Percentiles rank a stretch among this genome's conserved stretches.
Evolutionary conservation across 441 rosid species (phyloP).

Genomic region (Macaranga tanarius): DNA sequence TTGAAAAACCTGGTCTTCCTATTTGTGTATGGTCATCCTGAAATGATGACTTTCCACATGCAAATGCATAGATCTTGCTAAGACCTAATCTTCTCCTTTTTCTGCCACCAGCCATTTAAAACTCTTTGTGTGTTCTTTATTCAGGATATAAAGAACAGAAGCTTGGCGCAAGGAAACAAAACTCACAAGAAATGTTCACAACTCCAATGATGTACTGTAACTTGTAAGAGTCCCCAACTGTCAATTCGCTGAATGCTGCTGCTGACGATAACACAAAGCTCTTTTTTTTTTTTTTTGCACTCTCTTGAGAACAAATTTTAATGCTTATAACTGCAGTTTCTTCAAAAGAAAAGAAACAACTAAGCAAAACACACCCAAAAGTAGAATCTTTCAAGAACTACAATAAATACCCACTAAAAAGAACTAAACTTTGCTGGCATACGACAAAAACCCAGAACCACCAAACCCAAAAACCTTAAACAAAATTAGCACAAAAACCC

Average conservation of each 20-base stretch:
- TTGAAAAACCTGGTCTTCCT: conserved; percentile 92
- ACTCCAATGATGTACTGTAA: background rate
- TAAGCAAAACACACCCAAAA: conserved; percentile 9
- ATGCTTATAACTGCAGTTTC: conserved; percentile 15
- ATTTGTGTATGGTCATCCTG: conserved; percentile 73
- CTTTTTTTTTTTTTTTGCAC: background rate
- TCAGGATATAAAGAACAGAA: background rate
- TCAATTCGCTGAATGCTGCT: background rate
- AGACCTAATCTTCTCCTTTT: conserved; percentile 49
- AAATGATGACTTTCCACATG: conserved; percentile 60
- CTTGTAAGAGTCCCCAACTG: background rate
- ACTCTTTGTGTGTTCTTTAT: background rate
- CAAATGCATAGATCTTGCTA: conserved; percentile 61
- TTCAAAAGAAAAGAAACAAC: conserved; percentile 1
- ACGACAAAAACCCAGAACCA: conserved; percentile 11
- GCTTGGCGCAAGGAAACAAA: background rate
- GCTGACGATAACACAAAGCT: background rate
- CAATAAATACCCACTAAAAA: conserved; percentile 1
- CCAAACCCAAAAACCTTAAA: conserved; percentile 8
- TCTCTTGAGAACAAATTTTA: background rate
- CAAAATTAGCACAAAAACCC: conserved; percentile 1
- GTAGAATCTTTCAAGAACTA: background rate
- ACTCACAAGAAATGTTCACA: background rate
- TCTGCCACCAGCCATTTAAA: conserved; percentile 46
- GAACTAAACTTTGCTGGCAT: background rate